A percentile compares a stretch with the other conserved stretches of the same genome.
These are phyloP conservation scores for Phytophthora uliginosa DNA, from an alignment of 352 stramenopile species.

Conservation along the genomic window DNA sequence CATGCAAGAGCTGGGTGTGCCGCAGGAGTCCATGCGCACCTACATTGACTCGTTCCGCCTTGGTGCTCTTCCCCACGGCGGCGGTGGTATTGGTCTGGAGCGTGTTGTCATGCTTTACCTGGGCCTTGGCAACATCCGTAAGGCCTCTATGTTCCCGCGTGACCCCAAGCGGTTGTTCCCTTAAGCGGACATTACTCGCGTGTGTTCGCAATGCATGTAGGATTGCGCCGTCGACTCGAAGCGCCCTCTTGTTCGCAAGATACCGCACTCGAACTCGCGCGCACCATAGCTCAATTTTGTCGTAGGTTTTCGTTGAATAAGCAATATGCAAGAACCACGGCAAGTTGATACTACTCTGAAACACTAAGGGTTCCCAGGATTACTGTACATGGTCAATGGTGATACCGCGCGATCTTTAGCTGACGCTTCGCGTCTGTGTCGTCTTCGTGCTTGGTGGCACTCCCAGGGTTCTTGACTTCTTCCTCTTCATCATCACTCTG, in stretches of 20 bases:
- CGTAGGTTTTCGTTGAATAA: conserved; percentile 26
- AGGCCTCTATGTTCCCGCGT: conserved; percentile 99
- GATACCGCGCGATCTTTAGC: conserved; percentile 11
- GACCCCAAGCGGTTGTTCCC: conserved; percentile 93
- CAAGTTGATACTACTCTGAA: conserved; percentile 8
- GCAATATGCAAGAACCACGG: conserved; percentile 22
- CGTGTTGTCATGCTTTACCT: conserved; percentile 99
- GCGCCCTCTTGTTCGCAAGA: conserved; percentile 13
- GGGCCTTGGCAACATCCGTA: conserved; percentile 99
- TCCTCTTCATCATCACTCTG: conserved; percentile 33
- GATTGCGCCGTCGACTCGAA: conserved; percentile 13
- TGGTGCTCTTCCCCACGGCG: conserved; percentile 98
- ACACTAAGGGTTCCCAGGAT: not conserved
- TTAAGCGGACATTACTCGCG: conserved; percentile 36
- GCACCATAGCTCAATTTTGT: conserved; percentile 22
- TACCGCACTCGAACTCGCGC: conserved; percentile 15
- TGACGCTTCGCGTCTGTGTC: conserved; percentile 9
- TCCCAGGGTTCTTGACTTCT: not conserved
- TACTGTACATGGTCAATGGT: not conserved
- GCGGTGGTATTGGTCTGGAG: conserved; percentile 99
- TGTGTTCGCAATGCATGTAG: conserved; percentile 24
- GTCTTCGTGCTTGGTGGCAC: not conserved
- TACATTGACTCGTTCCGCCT: conserved; percentile 99
- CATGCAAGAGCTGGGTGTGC: conserved; percentile 88
- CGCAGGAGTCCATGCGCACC: conserved; percentile 92